Evolutionary conservation across 805 yeast species (phyloP), one percentile per base, ranked within the genome.

Genomic region (Torulaspora delbrueckii): DNA sequence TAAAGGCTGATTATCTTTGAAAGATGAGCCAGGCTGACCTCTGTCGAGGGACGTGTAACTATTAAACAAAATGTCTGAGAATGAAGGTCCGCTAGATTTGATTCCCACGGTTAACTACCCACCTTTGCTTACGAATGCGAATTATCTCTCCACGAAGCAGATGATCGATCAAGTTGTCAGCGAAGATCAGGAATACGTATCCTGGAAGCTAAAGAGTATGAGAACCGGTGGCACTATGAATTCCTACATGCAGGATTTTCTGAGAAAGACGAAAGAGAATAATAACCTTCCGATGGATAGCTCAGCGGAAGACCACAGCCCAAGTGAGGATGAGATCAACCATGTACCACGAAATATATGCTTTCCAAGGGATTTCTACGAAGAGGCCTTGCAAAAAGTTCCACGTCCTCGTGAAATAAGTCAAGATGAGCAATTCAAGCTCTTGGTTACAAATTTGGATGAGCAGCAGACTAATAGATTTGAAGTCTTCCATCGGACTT

Each of bases 391-490:
- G 30, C 28, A 36, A 13, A 28, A 37, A 4, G 40, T 39, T 16
- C 54, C 55, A n/a, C 50, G 55, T 3, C 52, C 59, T 14, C 54
- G 57, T 40, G 71, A 72, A 31, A 46, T 69, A 43, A 69, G 63
- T 18, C 74, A 78, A 43, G 83, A 81, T 50, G 86, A 84, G 34
- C 71, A 75, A 46, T 74, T 78, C 45, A 71, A 81, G 44, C 58
- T 88, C 23, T 70, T 90, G 51, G 76, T 89, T 47, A 78, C 86
- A 16, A 79, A 81, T 52, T 78, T 91, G 62, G 84, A 84, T 52
- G 78, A 77, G n/a, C 86, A 81, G 24, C 97, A 91, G 60, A 82
- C 86, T 81, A 81, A 82, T 46, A 68, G 96, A 42, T 91, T 88
- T 64, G 96, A 89, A 62, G 85, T 84, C 18, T 89, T 81, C 65